phyloP scores from a whole-genome alignment of 2,329 filamentous ascomycete genomes.

The Nothophaeocryptopus gaeumannii region DNA sequence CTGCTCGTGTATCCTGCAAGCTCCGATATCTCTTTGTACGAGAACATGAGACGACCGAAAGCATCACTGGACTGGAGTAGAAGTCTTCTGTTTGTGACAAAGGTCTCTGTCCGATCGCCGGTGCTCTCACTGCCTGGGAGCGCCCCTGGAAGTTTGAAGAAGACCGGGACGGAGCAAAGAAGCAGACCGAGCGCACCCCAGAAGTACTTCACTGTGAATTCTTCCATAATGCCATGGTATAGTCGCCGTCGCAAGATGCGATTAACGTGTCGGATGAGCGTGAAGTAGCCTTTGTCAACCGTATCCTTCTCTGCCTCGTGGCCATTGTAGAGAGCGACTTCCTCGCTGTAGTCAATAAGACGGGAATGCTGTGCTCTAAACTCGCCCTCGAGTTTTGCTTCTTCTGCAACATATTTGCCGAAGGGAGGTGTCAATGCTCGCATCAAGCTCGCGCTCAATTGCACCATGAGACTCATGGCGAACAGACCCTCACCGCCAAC shows the following conservation, averaged over 20 bases:
- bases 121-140: conserved; percentile 17
- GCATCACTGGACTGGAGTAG: conserved; percentile 91
- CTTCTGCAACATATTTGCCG: conserved; percentile 95
- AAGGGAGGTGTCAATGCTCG: conserved; percentile 91
- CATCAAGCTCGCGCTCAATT: conserved; percentile 90
- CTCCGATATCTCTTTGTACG: conserved; percentile 95
- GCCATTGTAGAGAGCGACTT: conserved; percentile 86
- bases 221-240: conserved; percentile 99
- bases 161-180: conserved; percentile 91
- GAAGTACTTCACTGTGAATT: conserved; percentile 99
- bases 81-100: conserved; percentile 91
- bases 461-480: conserved; percentile 90
- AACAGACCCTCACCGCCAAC: conserved; percentile 96
- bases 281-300: conserved; percentile 97
- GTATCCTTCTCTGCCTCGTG: conserved; percentile 95
- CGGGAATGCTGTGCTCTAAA: conserved; percentile 94
- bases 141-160: conserved; percentile 65
- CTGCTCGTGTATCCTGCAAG: conserved; percentile 92
- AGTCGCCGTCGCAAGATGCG: conserved; percentile 84
- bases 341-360: conserved; percentile 93
- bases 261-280: conserved; percentile 97
- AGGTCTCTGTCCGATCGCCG: conserved; percentile 51
- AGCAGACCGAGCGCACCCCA: conserved; percentile 92
- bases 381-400: conserved; percentile 89
- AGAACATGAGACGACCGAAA: conserved; percentile 95